Conservation (phyloP, 1,139 yeast species). For the Candida anutae region DNA sequence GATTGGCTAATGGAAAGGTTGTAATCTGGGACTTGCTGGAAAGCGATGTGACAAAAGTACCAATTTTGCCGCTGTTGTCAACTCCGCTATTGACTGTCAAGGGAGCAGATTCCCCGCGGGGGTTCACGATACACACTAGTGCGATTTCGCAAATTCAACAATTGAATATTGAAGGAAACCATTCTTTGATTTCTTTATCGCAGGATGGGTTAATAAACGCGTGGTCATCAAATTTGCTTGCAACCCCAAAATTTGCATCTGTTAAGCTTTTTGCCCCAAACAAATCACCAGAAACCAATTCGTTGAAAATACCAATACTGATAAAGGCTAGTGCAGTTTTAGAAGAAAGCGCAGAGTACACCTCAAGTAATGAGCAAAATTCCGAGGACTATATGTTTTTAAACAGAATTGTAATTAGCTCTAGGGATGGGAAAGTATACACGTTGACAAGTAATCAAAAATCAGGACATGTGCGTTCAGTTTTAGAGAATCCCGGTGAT, state of each 20-base stretch:
- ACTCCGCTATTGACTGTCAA: conserved; percentile 4
- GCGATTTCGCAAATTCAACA: conserved; percentile 13
- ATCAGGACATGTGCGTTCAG: conserved; percentile 22
- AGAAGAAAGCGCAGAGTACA: conserved; percentile 1
- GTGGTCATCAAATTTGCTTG: conserved; percentile 36
- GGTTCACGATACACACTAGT: conserved; percentile 5
- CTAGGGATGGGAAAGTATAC: conserved; percentile 43
- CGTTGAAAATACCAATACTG: conserved; percentile 1
- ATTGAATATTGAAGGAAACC: conserved; percentile 16
- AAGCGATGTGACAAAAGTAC: conserved; percentile 8
- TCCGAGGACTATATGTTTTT: conserved; percentile 15
- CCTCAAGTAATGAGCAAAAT: conserved; percentile 1
- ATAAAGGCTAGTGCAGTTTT: conserved; percentile 1
- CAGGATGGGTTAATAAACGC: conserved; percentile 28
- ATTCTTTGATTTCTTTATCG: conserved; percentile 25
- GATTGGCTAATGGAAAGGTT: conserved; percentile 28
- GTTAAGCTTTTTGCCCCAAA: conserved; percentile 8
- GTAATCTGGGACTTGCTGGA: conserved; percentile 32
- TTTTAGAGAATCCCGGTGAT: conserved; percentile 6
- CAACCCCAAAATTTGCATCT: conserved; percentile 20
- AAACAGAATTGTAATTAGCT: conserved; percentile 32
- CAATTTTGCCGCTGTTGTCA: conserved; percentile 21
- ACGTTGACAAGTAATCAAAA: conserved; percentile 21
- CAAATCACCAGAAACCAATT: conserved; percentile 7
- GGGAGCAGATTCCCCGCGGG: conserved; percentile 1